Evolutionary conservation across 441 rosid genomes (phyloP), one percentile per base, ranked within the genome.

Genomic region (Pelargonium myrrhifolium): DNA sequence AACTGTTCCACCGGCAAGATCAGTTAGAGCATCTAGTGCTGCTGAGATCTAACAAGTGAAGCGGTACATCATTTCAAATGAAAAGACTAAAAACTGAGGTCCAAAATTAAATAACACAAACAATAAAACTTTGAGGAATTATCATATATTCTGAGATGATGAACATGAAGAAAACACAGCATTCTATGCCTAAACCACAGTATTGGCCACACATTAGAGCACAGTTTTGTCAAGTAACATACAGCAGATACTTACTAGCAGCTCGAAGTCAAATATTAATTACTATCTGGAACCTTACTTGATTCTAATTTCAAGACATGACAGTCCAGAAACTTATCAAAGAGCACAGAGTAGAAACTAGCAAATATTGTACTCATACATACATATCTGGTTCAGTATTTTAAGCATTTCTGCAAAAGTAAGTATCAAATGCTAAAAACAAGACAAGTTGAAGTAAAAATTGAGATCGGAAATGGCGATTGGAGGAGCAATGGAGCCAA

Each of bases 1-100:
- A 53, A 91, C 95, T 81, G 76, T 89, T 66, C 96, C 99, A 65
- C 92, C 95, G 31, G 87, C 82, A 74, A 89, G 76, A 85, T 89
- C 96, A 81, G 75, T 85, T 55, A 87, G 81, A 3, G 96, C 99
- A 79, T 91, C 99, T 0, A 93, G 89, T 14, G 93, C 82, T 35
- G 99, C 93, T 51, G 97, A 89, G 20, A 89, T 85, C 97, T 91
- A 80, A 49, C 21, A 21, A 22, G 56, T 11, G 22, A 43, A 35
- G 18, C n/a, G 2, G 20, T 9, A 22, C 17, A 45, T 42, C 12
- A 22, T 42, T 59, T 43, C 56, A 37, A 51, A 24, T 7, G 53
- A 18, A 40, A 18, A n/a, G n/a, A n/a, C n/a, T n/a, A n/a, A n/a
- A 9, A 20, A 18, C 14, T 55, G 10, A 63, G 55, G 5, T 47